Evolutionary conservation across 2,329 filamentous ascomycete species (phyloP), one percentile per base, ranked within the genome.

Genomic region (Harringtonia aguacate): DNA sequence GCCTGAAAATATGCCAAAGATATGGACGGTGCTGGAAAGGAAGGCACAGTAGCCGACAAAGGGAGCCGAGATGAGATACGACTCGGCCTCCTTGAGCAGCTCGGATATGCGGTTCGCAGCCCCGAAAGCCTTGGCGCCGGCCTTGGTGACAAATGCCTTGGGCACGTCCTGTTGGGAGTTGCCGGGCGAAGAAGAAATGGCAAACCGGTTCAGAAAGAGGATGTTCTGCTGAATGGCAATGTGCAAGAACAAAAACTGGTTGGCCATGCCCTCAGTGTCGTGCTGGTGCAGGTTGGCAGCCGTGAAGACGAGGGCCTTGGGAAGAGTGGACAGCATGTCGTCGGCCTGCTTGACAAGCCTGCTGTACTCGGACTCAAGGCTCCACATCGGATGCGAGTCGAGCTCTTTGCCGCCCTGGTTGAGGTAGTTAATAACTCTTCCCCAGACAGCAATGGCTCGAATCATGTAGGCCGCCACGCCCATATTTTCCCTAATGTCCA

Each of bases 1-100:
- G 49, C 86, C 86, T 4, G 87, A 92, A 58, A 95, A 94, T 4
- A 94, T 87, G 7, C 87, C 87, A 53, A 88, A 84, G 20, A 97
- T 85, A 56, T 97, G 92, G n/a, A 95, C 85, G 0, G 87, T 94
- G 42, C 87, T 92, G 2, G 90, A 89, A 20, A 89, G 79, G 58
- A 95, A 97, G 2, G 90, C 88, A 54, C 86, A 94, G 61, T 97
- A 98, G 1, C 92, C 90, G 2, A 88, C 85, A 60, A 97, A 97
- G 0, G 92, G 92, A 1, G 89, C 90, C 0, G 88, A 82, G 8
- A 97, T 77, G 47, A 84, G 79, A 58, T 90, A 81, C 13, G 84
- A 76, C 55, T 88, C 83, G 4, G 84, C 79, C 52, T 94, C 86
- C 52, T 82, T 81, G 40, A 97, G 76, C 37, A 97, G 68, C 27